Percentiles rank a stretch among this genome's conserved stretches.
These are phyloP conservation scores for Hygrocybe coccinea DNA, from an alignment of 768 basidiomycete species.

Conservation along the genomic window DNA sequence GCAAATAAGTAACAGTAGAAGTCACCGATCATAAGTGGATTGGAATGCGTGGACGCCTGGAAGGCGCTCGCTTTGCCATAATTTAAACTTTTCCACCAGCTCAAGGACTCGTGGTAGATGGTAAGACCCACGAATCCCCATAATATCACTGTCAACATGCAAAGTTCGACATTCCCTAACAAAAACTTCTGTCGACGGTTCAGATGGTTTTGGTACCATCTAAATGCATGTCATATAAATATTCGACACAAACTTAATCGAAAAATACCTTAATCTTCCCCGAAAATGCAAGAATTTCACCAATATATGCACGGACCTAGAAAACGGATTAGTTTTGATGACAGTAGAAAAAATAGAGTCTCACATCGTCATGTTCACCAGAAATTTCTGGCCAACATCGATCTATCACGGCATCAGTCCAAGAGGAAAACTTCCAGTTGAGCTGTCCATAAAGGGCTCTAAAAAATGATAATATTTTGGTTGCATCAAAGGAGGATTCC, in stretches of 20 bases:
- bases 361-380: constrained; percentile 76
- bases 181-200: constrained; percentile 57
- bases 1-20: not conserved
- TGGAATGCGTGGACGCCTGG: constrained; percentile 77
- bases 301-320: constrained; percentile 70
- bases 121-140: constrained; percentile 65
- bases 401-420: constrained; percentile 64
- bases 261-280: constrained; percentile 61
- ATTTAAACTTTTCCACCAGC: constrained; percentile 58
- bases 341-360: constrained; percentile 11
- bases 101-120: constrained; percentile 55
- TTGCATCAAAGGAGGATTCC: constrained; percentile 77
- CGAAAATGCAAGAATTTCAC: constrained; percentile 67
- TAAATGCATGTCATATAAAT: constrained; percentile 23
- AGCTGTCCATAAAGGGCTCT: constrained; percentile 68
- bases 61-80: constrained; percentile 65
- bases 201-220: constrained; percentile 63
- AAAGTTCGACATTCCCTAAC: constrained; percentile 59
- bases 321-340: not conserved
- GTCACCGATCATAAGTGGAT: constrained; percentile 77
- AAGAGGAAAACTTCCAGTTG: constrained; percentile 75
- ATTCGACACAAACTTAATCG: not conserved
- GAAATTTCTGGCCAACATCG: constrained; percentile 67
- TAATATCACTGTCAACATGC: constrained; percentile 60
- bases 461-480: constrained; percentile 65